Evolutionary conservation across 1,139 yeast genomes (phyloP), one percentile per base, ranked within the genome.

Genomic region (Zygosaccharomyces pseudobailii): DNA sequence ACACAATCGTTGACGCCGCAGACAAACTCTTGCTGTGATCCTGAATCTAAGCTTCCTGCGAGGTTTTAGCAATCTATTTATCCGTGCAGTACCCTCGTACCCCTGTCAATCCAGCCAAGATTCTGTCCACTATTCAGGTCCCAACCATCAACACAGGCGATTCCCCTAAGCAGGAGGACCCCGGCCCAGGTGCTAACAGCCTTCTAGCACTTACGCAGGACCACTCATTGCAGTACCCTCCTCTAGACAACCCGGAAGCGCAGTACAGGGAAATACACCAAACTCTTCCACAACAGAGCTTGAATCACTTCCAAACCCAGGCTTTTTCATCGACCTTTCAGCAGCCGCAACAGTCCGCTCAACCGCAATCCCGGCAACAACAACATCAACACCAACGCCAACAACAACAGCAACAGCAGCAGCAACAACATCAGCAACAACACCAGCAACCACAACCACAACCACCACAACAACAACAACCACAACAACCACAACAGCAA

Each of bases 221-320:
- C 28, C 53, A 53, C 33, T 30, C 47, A 9, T 43, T 53, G 45
- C 55, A 54, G 40, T 52, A 52, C 21, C 58, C 54, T 36, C 55
- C 50, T 33, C 28, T 55, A 19, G 55, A 55, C 23, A 45, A 45
- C 22, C 36, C 50, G 33, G 53, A 52, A 23, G 35, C 42, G 3
- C 51, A 50, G 32, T 50, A 40, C 24, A 45, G 48, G 23, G 44
- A 50, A 5, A 22, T 47, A 33, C 50, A 48, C 30, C 50, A 43
- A 33, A 34, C 42, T 22, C 33, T 30, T 10, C 44, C 45, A n/a
- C 44, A 46, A 17, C 51, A 47, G 25, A 40, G 37, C 42, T 25
- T 47, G 47, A 45, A 35, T 40, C 51, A 50, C 19, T 48, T 45
- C 27, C 50, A 49, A 32, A 23, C 46, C 6, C 54, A 51, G 33